phyloP scores from a whole-genome alignment of 805 yeast species.

The Trichomonascus vanleenenianus region DNA sequence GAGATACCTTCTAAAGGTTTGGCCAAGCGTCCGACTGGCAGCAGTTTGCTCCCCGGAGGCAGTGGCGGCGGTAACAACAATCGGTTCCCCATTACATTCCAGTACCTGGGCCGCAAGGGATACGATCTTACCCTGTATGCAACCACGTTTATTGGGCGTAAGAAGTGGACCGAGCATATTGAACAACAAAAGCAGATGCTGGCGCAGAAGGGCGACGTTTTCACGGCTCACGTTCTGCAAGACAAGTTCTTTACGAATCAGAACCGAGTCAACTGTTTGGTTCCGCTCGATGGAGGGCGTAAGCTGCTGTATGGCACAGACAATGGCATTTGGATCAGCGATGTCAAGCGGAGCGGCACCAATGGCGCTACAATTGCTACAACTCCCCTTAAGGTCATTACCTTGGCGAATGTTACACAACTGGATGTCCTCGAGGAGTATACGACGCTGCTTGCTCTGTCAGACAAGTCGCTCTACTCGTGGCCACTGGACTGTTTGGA shows the following conservation, averaged over 20 bases:
- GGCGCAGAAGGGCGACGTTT: constrained; percentile 67
- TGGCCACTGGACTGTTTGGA: constrained; percentile 58
- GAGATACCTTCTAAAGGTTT: constrained; percentile 56
- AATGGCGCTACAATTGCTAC: constrained; percentile 32
- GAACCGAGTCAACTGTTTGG: constrained; percentile 81
- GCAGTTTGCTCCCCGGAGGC: constrained; percentile 23
- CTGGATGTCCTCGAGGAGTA: constrained; percentile 89
- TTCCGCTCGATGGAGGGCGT: constrained; percentile 91
- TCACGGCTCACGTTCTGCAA: constrained; percentile 66
- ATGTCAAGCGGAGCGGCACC: constrained; percentile 46
- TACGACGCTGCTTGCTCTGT: constrained; percentile 67
- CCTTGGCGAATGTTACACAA: constrained; percentile 74
- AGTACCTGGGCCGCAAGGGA: constrained; percentile 43
- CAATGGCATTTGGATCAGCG: constrained; percentile 79
- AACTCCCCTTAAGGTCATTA: constrained; percentile 62
- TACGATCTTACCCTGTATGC: constrained; percentile 37
- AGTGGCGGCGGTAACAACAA: constrained; percentile 16
- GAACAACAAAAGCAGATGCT: constrained; percentile 71
- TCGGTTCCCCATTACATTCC: constrained; percentile 40
- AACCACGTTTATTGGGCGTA: constrained; percentile 48
- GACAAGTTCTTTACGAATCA: constrained; percentile 66
- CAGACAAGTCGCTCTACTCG: constrained; percentile 75
- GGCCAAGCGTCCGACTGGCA: constrained; percentile 24
- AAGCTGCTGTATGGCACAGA: constrained; percentile 87
- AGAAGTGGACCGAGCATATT: constrained; percentile 71